Evolutionary conservation across 305 asterid species (phyloP).

Genomic region (Fraxinus greggii): DNA sequence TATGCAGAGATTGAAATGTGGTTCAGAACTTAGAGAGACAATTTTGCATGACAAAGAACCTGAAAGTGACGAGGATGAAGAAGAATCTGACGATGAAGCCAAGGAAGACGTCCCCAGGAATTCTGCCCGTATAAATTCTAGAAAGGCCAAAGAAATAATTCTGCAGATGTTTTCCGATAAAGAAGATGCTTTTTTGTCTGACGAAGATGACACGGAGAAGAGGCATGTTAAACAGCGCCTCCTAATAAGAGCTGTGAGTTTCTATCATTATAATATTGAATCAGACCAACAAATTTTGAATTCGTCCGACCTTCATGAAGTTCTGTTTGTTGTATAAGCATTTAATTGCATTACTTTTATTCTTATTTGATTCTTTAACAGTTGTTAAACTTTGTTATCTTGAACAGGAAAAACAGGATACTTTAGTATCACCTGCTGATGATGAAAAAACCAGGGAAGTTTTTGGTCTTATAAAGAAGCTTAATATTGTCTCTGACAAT

Average conservation of each 20-base stretch:
- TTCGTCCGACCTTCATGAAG: background rate
- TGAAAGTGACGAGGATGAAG: constrained; percentile 51
- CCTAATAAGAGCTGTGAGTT: constrained; percentile 61
- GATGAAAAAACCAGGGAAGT: constrained; percentile 81
- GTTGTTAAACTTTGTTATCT: constrained; percentile 15
- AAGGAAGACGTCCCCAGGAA: constrained; percentile 42
- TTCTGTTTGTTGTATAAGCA: background rate
- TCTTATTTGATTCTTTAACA: constrained; percentile 2
- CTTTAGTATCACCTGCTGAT: constrained; percentile 55
- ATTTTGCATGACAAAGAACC: constrained; percentile 41
- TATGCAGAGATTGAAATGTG: constrained; percentile 65
- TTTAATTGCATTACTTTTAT: background rate
- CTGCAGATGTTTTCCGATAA: constrained; percentile 61
- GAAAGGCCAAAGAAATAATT: constrained; percentile 72
- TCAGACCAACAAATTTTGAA: constrained; percentile 10
- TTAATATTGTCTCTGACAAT: constrained; percentile 58
- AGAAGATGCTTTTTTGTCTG: constrained; percentile 76
- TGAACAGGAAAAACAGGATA: constrained; percentile 58
- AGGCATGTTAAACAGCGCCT: constrained; percentile 45
- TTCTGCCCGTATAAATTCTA: constrained; percentile 45
- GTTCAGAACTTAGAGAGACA: constrained; percentile 44
- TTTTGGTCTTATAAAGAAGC: constrained; percentile 82
- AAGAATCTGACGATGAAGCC: constrained; percentile 42
- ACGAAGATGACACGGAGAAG: constrained; percentile 59
- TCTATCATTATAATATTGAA: background rate